Percentiles rank a stretch among this genome's conserved stretches.
These are phyloP conservation scores for Colletotrichum tanaceti DNA, from an alignment of 2,329 filamentous ascomycete genomes.

Conservation along the genomic window DNA sequence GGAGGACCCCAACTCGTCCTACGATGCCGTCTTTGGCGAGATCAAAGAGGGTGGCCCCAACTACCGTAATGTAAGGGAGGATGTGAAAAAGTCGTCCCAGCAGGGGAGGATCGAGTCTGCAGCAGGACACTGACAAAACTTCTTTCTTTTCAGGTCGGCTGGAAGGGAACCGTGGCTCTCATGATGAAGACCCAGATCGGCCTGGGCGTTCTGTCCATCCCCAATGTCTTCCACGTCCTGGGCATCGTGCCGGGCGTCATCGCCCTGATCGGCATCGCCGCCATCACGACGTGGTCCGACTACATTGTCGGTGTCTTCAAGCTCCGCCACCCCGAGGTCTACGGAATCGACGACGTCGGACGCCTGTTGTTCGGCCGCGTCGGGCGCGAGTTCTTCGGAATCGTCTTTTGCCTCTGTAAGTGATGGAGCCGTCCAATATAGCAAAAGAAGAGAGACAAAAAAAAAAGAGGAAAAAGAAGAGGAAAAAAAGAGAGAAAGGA, in stretches of 20 bases:
- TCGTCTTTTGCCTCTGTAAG: slow-evolving; percentile 51
- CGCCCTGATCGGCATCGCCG: slow-evolving; percentile 52
- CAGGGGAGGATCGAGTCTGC: neutral
- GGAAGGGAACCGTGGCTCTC: slow-evolving; percentile 55
- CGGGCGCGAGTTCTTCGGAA: slow-evolving; percentile 57
- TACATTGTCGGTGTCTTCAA: slow-evolving; percentile 65
- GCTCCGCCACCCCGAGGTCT: slow-evolving; percentile 60
- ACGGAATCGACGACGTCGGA: slow-evolving; percentile 64
- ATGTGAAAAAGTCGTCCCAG: too few relatives aligned
- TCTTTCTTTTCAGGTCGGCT: slow-evolving; percentile 51
- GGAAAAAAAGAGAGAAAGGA: too few relatives aligned
- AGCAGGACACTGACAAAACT: slow-evolving; percentile 5
- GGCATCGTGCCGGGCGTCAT: slow-evolving; percentile 63
- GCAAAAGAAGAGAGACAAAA: too few relatives aligned
- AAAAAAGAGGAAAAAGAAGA: too few relatives aligned
- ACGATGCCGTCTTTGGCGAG: slow-evolving; percentile 49
- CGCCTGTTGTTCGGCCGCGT: slow-evolving; percentile 59
- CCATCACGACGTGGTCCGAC: slow-evolving; percentile 61
- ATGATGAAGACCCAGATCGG: slow-evolving; percentile 61
- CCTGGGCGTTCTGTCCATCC: slow-evolving; percentile 62
- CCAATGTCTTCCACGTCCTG: slow-evolving; percentile 56
- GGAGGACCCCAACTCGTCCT: slow-evolving; percentile 25
- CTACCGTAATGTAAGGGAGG: slow-evolving; percentile 46
- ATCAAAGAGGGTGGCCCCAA: slow-evolving; percentile 48
- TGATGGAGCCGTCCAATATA: neutral